Percentiles rank a stretch among this genome's conserved stretches.
Evolutionary conservation across 495 filamentous ascomycete genomes (phyloP).

Genomic region (Friedmanniomyces endolithicus): DNA sequence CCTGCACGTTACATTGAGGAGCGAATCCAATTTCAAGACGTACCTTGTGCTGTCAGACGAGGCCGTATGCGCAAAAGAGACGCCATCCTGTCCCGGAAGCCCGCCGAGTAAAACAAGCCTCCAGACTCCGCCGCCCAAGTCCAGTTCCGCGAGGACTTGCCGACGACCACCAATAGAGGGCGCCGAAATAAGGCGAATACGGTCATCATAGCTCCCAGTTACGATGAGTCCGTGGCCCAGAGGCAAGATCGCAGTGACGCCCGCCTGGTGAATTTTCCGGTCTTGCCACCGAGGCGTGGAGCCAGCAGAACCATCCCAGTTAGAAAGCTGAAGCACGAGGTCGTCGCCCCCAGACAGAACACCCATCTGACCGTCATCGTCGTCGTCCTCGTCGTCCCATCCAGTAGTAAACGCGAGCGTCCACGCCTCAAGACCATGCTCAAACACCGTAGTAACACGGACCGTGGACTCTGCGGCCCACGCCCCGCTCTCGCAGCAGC

Average conservation of each 20-base stretch:
- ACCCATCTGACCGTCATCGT: conserved; percentile 11
- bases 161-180: conserved; percentile 13
- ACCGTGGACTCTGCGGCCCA: not conserved
- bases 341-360: conserved; percentile 65
- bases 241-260: conserved; percentile 79
- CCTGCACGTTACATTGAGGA: not conserved
- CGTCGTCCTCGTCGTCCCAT: conserved; percentile 17
- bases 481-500: conserved; percentile 1
- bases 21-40: not conserved
- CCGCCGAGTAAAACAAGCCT: conserved; percentile 39
- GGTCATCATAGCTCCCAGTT: conserved; percentile 90
- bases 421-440: conserved; percentile 54
- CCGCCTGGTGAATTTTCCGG: conserved; percentile 54
- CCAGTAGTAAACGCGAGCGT: conserved; percentile 44
- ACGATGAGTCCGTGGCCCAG: conserved; percentile 47
- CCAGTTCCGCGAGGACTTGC: conserved; percentile 46
- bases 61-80: not conserved
- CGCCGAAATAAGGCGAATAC: conserved; percentile 45
- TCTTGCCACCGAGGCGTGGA: conserved; percentile 26
- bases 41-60: not conserved
- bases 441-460: not conserved
- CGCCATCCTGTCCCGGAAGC: not conserved
- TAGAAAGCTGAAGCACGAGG: conserved; percentile 20
- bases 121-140: conserved; percentile 85
- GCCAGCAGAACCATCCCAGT: conserved; percentile 15